Evolutionary conservation across 345 rosid species (phyloP), one percentile per base, ranked within the genome.

Genomic region (Moricandia moricandioides): DNA sequence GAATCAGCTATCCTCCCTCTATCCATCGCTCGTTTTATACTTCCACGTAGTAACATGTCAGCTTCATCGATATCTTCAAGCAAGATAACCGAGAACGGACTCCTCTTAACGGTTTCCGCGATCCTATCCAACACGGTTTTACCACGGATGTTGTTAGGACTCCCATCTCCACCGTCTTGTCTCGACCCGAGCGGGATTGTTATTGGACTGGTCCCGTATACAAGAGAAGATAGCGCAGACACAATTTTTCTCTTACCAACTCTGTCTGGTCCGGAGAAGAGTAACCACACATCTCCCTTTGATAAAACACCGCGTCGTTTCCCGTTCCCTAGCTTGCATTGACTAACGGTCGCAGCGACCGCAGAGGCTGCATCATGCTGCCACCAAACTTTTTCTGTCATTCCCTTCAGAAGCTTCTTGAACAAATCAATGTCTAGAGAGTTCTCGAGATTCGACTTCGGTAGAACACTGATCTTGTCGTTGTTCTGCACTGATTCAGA

Each of bases 1-100:
- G 99, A 90, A 80, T 96, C 97, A 40, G 86, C 70, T 43, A 96
- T 85, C 52, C 99, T 84, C 17, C 99, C 99, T 74, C 91, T 85
- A 57, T 96, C 98, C 89, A 92, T 88, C 3, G 98, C 99, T 26
- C 86, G 82, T 73, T 87, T 92, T 34, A 96, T 87, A 80, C 88
- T 96, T 49, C 88, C 96, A 33, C 83, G 85, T 57, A 92, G 81
- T 14, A 91, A 73, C 80, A 81, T 61, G 70, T 96, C 93, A 1
- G 96, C 94, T 73, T 96, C 97, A 17, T 92, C 98, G 33, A 92
- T 83, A 71, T 89, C 97, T 82, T 92, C 98, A 1, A 96, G 91
- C 86, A 92, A 63, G 75, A 96, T 83, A 5, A 92, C 97, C 0
- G 95, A 91, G 68, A 82, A 89, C 0, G 99, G 98, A 78, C 87